Evolutionary conservation across 306 rosid species (phyloP).

Genomic region (Vicia villosa): DNA sequence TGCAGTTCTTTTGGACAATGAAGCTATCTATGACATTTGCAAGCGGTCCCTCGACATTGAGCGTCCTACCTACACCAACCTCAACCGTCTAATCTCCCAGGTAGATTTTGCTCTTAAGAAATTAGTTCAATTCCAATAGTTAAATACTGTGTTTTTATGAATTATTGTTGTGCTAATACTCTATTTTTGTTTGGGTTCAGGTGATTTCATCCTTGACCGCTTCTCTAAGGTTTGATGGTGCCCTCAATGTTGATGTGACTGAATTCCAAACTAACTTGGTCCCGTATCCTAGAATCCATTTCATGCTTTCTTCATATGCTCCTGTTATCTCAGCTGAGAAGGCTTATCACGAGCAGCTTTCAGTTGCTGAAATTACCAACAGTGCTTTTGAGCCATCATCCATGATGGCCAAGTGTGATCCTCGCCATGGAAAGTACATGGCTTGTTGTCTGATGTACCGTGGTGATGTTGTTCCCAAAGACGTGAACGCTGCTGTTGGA

Average conservation of each 20-base stretch:
- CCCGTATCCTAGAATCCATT: slow-evolving; percentile 93
- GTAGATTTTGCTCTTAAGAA: slow-evolving; percentile 33
- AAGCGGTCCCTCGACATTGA: slow-evolving; percentile 94
- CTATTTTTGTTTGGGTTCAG: slow-evolving; percentile 32
- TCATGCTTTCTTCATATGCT: slow-evolving; percentile 94
- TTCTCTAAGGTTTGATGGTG: slow-evolving; percentile 90
- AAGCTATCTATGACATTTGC: slow-evolving; percentile 89
- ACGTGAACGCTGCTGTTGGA: slow-evolving; percentile 87
- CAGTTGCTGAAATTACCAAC: slow-evolving; percentile 91
- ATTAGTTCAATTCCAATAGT: background rate
- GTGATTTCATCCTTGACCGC: slow-evolving; percentile 90
- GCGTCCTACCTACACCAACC: slow-evolving; percentile 92
- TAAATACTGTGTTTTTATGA: background rate
- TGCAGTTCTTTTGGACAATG: slow-evolving; percentile 85
- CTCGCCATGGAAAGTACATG: slow-evolving; percentile 95
- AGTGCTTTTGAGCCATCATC: slow-evolving; percentile 94
- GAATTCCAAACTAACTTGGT: slow-evolving; percentile 95
- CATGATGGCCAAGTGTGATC: slow-evolving; percentile 98
- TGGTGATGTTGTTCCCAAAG: slow-evolving; percentile 95
- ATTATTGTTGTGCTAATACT: background rate
- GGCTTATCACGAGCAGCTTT: slow-evolving; percentile 87
- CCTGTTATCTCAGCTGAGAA: slow-evolving; percentile 90
- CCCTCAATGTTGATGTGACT: slow-evolving; percentile 84
- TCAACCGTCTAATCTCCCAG: slow-evolving; percentile 91
- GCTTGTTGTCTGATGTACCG: slow-evolving; percentile 97